Base-by-base conservation (phyloP, 768 basidiomycete genomes). In the Amanita pseudoporphyria region DNA sequence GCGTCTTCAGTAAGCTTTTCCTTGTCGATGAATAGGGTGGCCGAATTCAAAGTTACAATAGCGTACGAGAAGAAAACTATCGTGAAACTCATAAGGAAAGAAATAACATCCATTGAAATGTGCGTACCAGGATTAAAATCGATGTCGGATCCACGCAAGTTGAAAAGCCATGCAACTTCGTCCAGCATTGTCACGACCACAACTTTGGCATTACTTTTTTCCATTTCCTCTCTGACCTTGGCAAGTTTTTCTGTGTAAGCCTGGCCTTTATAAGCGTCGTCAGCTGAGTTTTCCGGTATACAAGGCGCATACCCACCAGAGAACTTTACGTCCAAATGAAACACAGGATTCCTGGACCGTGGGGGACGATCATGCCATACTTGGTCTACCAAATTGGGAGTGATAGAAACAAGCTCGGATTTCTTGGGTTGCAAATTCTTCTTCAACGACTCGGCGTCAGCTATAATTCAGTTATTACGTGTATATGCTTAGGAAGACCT, bases 121-220 rank as follows among this genome's bases (percentile, higher is more conserved):
- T 6, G 51, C 65, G 14, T 45, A 72, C 73, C 73, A 52, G 74
- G 74, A 52, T 96, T 98, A 67, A 77, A 97, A 30, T 82, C 82
- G 58, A 98, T 94, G 61, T 97, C 95, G 2, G 82, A 78, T 1
- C 93, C 94, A 53, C 95, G 82, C 30, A 99, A 71, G 64, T 97
- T 94, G 68, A 91, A 88, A 33, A 93, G 61, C 92, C 92, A 98
- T 0, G 91, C 92, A 44, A 95, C 81, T 62, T 98, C 95, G 63
- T 98, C 95, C 19, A 98, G 77, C 74, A 85, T 82, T n/a, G 76
- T 84, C 3, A 97, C 76, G 1, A 95, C 82, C 36, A 88, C 64
- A 1, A 86, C 91, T 55, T 81, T 76, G n/a, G 67, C 68, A 18
- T 79, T 76, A 57, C 79, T 73, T 69, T 79, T 80, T 49, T 61